phyloP scores from a whole-genome alignment of 208 protist genomes.

The Crithidia thermophila region DNA sequence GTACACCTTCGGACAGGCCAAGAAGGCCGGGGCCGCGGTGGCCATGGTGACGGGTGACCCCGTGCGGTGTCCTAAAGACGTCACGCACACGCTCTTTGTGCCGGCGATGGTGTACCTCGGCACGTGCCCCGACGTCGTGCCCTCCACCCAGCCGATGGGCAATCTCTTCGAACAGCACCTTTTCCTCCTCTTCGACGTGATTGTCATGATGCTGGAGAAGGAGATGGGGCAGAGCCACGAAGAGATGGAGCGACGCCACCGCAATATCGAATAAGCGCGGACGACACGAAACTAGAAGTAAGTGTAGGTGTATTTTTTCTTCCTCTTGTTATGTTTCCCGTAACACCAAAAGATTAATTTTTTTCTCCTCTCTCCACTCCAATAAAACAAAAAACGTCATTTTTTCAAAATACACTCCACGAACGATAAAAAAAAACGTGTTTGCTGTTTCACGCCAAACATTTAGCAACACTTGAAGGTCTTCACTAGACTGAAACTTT shows the following conservation, averaged over 20 bases:
- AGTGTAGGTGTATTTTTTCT: too few species aligned
- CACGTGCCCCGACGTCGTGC: constrained; percentile 12
- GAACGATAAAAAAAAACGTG: too few species aligned
- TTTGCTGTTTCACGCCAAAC: too few species aligned
- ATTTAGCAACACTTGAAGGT: too few species aligned
- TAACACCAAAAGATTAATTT: too few species aligned
- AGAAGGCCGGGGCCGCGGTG: constrained; percentile 1
- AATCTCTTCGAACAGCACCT: constrained; percentile 26
- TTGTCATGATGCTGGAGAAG: constrained; percentile 19
- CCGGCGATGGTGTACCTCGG: constrained; percentile 24
- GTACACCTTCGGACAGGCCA: constrained; percentile 15
- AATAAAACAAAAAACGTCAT: too few species aligned
- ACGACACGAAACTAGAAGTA: too few species aligned
- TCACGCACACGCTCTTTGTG: constrained; percentile 4
- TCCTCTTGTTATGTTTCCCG: too few species aligned
- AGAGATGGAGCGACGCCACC: constrained; percentile 14
- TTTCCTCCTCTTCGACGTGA: constrained; percentile 21
- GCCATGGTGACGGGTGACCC: constrained; percentile 21
- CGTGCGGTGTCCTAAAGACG: constrained; percentile 7
- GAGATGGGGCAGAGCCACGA: constrained; percentile 9
- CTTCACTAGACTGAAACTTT: too few species aligned
- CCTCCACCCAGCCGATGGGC: constrained; percentile 16
- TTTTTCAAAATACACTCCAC: too few species aligned
- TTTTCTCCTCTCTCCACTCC: too few species aligned
- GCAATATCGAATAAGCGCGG: constrained; percentile 11